Conservation (phyloP, 1,139 yeast species). For the Candida pseudoviswanathii region DNA sequence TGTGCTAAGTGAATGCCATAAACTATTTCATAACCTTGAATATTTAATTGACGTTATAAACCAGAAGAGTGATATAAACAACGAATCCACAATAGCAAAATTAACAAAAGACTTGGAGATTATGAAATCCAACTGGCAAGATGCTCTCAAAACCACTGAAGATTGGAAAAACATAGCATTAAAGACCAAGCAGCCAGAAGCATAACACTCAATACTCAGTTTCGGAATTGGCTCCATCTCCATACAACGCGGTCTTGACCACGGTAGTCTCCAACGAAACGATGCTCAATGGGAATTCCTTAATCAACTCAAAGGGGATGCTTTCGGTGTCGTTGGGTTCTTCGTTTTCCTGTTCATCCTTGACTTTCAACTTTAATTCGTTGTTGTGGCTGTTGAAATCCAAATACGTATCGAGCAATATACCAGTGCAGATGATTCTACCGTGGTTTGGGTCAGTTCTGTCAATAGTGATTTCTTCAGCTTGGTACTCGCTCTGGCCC, state of each 20-base stretch:
- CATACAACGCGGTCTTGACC: conserved; percentile 16
- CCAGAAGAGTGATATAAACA: conserved; percentile 7
- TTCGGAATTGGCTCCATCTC: neutral
- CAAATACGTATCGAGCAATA: conserved; percentile 31
- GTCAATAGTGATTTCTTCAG: conserved; percentile 13
- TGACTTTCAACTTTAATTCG: conserved; percentile 23
- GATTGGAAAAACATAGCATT: conserved; percentile 41
- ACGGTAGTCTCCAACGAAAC: conserved; percentile 38
- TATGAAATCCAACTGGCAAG: conserved; percentile 44
- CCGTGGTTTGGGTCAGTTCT: conserved; percentile 18
- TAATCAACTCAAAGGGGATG: conserved; percentile 21
- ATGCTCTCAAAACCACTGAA: conserved; percentile 49
- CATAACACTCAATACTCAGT: neutral
- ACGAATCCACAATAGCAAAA: conserved; percentile 22
- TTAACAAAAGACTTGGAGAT: conserved; percentile 39
- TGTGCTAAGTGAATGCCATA: conserved; percentile 30
- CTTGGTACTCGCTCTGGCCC: neutral
- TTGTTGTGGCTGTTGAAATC: conserved; percentile 21
- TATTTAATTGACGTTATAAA: conserved; percentile 9
- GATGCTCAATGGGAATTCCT: conserved; percentile 34
- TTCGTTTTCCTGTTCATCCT: conserved; percentile 13
- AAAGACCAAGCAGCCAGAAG: neutral
- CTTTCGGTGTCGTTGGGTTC: conserved; percentile 10
- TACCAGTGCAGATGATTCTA: conserved; percentile 33
- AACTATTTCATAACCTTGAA: conserved; percentile 30